Percentiles rank a stretch among this genome's conserved stretches.
Conservation (phyloP, 2,329 filamentous ascomycete genomes). For the Chrysosporium queenslandicum region DNA sequence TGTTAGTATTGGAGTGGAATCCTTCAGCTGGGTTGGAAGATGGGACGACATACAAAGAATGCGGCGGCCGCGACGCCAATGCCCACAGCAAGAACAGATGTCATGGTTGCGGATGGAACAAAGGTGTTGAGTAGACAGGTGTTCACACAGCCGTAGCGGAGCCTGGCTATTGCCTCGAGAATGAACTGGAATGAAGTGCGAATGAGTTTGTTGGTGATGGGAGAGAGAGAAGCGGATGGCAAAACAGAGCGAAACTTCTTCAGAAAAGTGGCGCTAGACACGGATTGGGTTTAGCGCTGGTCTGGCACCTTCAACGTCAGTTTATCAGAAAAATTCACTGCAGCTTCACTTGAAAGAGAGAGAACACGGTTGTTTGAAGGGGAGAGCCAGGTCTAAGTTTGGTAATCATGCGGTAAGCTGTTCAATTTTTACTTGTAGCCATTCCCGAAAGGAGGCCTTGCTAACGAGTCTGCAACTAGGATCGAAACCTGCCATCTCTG, state of each 20-base stretch:
- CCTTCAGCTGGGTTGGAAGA: too few species aligned
- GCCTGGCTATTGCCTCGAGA: too few species aligned
- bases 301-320: constrained; percentile 1
- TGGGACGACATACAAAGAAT: constrained; percentile 61
- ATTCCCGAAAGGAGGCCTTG: background rate
- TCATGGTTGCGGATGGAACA: constrained; percentile 26
- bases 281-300: constrained; percentile 1
- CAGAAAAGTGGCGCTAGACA: background rate
- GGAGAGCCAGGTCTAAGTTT: background rate
- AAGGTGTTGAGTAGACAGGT: background rate
- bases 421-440: background rate
- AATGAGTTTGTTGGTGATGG: background rate
- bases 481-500: constrained; percentile 62
- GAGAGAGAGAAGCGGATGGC: background rate
- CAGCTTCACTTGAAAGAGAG: background rate
- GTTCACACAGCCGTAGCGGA: too few species aligned
- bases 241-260: background rate
- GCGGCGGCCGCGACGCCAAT: constrained; percentile 49
- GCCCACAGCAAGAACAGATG: constrained; percentile 36
- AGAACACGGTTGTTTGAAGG: background rate
- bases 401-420: constrained; percentile 12
- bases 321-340: constrained; percentile 1
- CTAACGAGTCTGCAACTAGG: constrained; percentile 20
- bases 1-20: too few species aligned
- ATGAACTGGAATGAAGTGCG: too few species aligned